phyloP scores from a whole-genome alignment of 805 yeast genomes.

The Scheffersomyces coipomensis region DNA sequence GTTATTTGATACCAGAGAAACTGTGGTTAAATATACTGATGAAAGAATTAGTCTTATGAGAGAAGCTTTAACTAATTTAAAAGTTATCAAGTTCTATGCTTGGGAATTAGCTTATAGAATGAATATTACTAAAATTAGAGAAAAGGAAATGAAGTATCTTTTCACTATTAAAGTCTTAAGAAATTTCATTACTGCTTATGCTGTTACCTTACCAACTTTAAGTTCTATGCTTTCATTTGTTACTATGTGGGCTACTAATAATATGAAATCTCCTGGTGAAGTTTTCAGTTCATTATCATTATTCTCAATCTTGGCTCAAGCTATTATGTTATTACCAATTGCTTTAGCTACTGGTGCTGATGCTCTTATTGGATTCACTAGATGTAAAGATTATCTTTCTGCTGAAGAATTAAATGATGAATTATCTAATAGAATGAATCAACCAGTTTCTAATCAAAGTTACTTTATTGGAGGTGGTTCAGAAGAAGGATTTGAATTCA shows the following conservation, averaged over 20 bases:
- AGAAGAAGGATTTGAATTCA: neutral
- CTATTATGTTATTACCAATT: conserved; percentile 42
- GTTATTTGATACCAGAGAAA: conserved; percentile 34
- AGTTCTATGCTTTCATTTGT: conserved; percentile 46
- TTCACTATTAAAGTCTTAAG: conserved; percentile 42
- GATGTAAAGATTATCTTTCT: conserved; percentile 23
- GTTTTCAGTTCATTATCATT: conserved; percentile 44
- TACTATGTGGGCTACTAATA: conserved; percentile 45
- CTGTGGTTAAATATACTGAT: conserved; percentile 39
- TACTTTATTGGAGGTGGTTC: neutral
- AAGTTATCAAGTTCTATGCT: conserved; percentile 44
- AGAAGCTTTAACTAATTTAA: conserved; percentile 39
- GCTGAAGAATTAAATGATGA: conserved; percentile 20
- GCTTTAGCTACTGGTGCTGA: conserved; percentile 46
- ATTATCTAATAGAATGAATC: conserved; percentile 9
- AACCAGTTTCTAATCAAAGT: neutral
- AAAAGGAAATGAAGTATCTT: conserved; percentile 37
- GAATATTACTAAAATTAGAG: conserved; percentile 34
- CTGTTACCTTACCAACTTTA: conserved; percentile 42
- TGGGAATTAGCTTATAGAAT: conserved; percentile 45
- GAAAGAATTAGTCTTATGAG: conserved; percentile 41
- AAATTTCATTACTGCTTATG: conserved; percentile 42
- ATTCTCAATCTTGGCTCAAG: conserved; percentile 42
- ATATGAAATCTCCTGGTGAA: conserved; percentile 31
- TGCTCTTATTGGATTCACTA: conserved; percentile 38